Percentiles rank a stretch among this genome's conserved stretches.
These are phyloP conservation scores for Schizonepeta tenuifolia DNA, from an alignment of 257 asterid species.

Conservation along the genomic window DNA sequence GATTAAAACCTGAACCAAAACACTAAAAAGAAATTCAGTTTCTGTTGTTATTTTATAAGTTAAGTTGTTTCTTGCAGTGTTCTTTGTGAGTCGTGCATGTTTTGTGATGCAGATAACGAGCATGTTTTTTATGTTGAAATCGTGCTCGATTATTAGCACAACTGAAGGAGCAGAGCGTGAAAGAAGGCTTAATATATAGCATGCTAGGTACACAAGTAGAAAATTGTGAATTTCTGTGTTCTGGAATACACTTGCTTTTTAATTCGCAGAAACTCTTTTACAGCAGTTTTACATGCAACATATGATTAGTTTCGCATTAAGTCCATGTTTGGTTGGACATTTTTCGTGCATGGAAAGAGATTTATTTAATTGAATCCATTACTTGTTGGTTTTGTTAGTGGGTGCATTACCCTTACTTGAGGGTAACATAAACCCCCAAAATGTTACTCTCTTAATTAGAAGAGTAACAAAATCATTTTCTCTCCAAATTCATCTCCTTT, in stretches of 20 bases:
- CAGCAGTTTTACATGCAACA: neutral
- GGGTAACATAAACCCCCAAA: no score
- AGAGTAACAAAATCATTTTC: no score
- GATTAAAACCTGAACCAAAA: conserved; percentile 8
- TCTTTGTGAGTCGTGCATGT: neutral
- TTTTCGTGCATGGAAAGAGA: no score
- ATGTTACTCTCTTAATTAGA: no score
- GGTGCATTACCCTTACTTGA: no score
- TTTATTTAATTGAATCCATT: no score
- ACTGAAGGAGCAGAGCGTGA: neutral
- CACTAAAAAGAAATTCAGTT: neutral
- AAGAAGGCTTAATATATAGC: neutral
- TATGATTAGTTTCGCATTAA: no score
- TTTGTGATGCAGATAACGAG: neutral
- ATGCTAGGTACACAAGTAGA: neutral
- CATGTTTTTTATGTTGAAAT: conserved; percentile 7
- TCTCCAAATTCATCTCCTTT: no score
- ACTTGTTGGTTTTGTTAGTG: no score
- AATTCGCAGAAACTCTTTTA: neutral
- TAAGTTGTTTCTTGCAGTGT: neutral
- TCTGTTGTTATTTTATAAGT: neutral
- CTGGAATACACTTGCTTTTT: neutral
- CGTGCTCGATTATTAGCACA: neutral
- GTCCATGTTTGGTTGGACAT: no score
- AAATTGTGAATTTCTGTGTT: neutral